A percentile compares a stretch with the other conserved stretches of the same genome.
phyloP scores from a whole-genome alignment of 2,329 filamentous ascomycete species.

The Raffaelea albimanens region DNA sequence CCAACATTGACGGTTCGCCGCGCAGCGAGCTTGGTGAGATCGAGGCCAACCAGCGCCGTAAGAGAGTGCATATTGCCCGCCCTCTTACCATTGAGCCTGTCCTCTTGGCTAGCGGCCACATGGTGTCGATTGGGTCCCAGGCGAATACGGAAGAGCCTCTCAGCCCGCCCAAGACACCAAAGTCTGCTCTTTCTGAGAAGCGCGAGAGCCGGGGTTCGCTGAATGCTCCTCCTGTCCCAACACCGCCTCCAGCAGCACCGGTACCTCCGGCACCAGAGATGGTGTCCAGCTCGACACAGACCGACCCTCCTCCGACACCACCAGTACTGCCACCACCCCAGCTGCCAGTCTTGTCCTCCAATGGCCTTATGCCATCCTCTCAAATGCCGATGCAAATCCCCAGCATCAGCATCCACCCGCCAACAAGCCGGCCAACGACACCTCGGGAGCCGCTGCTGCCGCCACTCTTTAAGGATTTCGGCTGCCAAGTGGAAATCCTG shows the following conservation, averaged over 20 bases:
- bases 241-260: too few relatives aligned
- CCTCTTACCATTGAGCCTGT: constrained; percentile 40
- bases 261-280: constrained; percentile 25
- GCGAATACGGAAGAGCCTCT: constrained; percentile 53
- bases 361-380: constrained; percentile 1
- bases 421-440: constrained; percentile 71
- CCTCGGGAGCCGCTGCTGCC: constrained; percentile 66
- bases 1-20: constrained; percentile 30
- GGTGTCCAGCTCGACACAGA: constrained; percentile 54
- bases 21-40: constrained; percentile 45
- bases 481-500: constrained; percentile 62
- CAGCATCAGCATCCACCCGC: constrained; percentile 85
- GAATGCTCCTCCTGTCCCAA: constrained; percentile 16
- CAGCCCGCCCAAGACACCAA: constrained; percentile 58
- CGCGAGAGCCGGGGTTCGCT: constrained; percentile 13
- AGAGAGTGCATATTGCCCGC: constrained; percentile 50
- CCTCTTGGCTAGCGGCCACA: constrained; percentile 28
- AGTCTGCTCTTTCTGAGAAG: constrained; percentile 31
- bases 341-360: neutral
- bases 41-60: constrained; percentile 65
- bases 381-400: constrained; percentile 57
- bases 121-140: constrained; percentile 58
- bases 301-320: constrained; percentile 34
- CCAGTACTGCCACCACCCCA: constrained; percentile 14
- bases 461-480: constrained; percentile 72